Percentiles rank a stretch among this genome's conserved stretches.
phyloP scores from a whole-genome alignment of 352 stramenopile genomes.

The Thraustotheca clavata region DNA sequence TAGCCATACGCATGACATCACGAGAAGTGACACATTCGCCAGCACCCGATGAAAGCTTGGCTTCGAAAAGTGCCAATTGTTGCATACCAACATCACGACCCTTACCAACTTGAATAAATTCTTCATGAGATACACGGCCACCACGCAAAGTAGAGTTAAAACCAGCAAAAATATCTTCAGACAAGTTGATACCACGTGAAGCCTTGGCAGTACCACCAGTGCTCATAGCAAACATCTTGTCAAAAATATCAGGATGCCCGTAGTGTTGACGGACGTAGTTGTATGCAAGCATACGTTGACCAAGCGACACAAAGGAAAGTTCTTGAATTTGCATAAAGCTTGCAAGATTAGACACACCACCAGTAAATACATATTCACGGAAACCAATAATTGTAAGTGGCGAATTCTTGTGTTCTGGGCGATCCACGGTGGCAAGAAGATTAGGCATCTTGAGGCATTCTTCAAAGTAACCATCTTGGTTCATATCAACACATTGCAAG shows the following conservation, averaged over 20 bases:
- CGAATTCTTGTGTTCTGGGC: constrained; percentile 50
- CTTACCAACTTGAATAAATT: constrained; percentile 91
- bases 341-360: constrained; percentile 70
- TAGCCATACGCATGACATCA: constrained; percentile 93
- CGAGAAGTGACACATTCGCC: constrained; percentile 96
- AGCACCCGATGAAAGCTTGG: constrained; percentile 94
- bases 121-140: constrained; percentile 64
- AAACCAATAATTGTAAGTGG: constrained; percentile 82
- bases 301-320: constrained; percentile 72
- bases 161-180: constrained; percentile 83
- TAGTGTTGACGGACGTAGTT: constrained; percentile 79
- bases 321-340: constrained; percentile 86
- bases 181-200: constrained; percentile 76
- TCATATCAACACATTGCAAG: constrained; percentile 88
- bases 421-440: constrained; percentile 69
- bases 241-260: constrained; percentile 82
- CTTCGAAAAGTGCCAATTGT: constrained; percentile 97
- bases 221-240: constrained; percentile 80
- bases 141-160: constrained; percentile 77
- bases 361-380: constrained; percentile 79
- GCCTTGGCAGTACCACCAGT: constrained; percentile 74
- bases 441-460: constrained; percentile 75
- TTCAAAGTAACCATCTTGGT: constrained; percentile 76
- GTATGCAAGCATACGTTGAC: constrained; percentile 69
- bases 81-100: constrained; percentile 98